Conservation (phyloP, 2,329 filamentous ascomycete genomes). For the Lecanicillium sp. region DNA sequence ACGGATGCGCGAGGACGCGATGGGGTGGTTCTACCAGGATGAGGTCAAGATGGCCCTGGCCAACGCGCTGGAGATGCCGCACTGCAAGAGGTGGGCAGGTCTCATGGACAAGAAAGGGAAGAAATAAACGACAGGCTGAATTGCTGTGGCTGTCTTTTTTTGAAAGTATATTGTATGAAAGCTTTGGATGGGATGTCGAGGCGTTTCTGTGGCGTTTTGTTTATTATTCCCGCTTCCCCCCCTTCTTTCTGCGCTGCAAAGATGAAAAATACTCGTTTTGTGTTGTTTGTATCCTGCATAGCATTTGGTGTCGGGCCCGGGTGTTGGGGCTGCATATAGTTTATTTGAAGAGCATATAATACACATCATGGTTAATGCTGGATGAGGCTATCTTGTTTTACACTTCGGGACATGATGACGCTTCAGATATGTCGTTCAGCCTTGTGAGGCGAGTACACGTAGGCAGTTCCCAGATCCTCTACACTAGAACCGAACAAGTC, state of each 20-base stretch:
- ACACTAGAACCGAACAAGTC: too few species aligned
- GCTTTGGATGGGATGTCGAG: background rate
- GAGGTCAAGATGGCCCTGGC: conserved; percentile 72
- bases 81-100: conserved; percentile 45
- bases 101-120: conserved; percentile 21
- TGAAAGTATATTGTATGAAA: conserved; percentile 2
- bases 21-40: conserved; percentile 83
- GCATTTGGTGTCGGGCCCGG: conserved; percentile 7
- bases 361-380: background rate
- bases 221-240: background rate
- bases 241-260: background rate
- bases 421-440: too few species aligned
- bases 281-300: conserved; percentile 11
- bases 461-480: too few species aligned
- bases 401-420: too few species aligned
- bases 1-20: conserved; percentile 67
- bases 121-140: background rate
- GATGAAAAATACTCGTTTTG: too few species aligned
- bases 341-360: conserved; percentile 9
- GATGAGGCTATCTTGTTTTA: background rate
- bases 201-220: conserved; percentile 11
- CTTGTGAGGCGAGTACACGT: background rate
- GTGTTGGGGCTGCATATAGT: conserved; percentile 4
- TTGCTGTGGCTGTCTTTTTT: background rate
- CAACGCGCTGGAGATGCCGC: conserved; percentile 43